Percentiles rank a stretch among this genome's conserved stretches.
These are phyloP conservation scores for Kalmanozyma brasiliensis DNA, from an alignment of 1,284 basidiomycete species.

Conservation along the genomic window DNA sequence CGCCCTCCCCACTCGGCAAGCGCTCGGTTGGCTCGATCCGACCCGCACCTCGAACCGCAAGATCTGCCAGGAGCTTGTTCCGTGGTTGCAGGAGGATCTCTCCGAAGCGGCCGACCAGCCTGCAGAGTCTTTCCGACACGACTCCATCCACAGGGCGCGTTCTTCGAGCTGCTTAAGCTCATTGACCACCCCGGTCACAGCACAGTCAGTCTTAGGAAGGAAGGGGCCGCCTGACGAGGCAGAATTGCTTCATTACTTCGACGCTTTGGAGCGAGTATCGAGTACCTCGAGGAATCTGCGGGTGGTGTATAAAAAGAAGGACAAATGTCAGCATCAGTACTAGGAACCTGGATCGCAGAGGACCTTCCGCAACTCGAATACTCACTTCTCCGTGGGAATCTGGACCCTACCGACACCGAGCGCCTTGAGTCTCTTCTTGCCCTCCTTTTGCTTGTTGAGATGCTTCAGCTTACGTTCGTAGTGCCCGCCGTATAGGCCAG, in stretches of 20 bases:
- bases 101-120: no score
- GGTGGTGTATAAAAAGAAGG: neutral
- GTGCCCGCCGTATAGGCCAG: constrained; percentile 87
- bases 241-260: constrained; percentile 8
- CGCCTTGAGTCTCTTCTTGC: constrained; percentile 62
- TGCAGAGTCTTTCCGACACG: constrained; percentile 9
- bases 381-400: constrained; percentile 57
- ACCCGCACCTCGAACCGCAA: no score
- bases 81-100: no score
- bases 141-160: no score
- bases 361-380: no score
- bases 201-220: no score
- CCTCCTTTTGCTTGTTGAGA: constrained; percentile 65
- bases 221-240: no score
- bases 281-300: constrained; percentile 37
- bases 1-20: constrained; percentile 10
- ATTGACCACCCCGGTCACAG: no score
- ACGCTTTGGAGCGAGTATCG: constrained; percentile 42
- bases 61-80: no score
- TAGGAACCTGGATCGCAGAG: no score
- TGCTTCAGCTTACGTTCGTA: constrained; percentile 61
- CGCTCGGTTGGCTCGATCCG: no score
- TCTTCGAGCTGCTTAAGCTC: no score
- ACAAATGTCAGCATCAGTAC: constrained; percentile 1
- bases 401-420: constrained; percentile 62